Conservation (phyloP, 2,329 filamentous ascomycete genomes). For the Hymenoscyphus repandus region DNA sequence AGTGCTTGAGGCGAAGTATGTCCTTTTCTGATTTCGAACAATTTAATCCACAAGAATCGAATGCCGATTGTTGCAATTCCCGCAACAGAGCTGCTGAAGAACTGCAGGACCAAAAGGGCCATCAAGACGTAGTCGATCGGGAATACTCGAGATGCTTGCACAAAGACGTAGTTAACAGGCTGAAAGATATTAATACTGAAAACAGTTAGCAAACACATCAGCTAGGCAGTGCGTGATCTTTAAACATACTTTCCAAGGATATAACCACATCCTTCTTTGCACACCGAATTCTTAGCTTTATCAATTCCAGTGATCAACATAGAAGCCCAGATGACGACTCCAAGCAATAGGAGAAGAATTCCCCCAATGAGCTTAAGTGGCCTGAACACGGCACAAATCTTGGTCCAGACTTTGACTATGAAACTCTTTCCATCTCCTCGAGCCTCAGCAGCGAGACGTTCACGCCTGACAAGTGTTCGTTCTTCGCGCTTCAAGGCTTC, state of each 20-base stretch:
- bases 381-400: slow-evolving; percentile 73
- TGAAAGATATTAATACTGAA: slow-evolving; percentile 85
- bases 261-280: slow-evolving; percentile 87
- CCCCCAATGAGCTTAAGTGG: slow-evolving; percentile 87
- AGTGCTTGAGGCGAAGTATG: slow-evolving; percentile 89
- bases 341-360: slow-evolving; percentile 67
- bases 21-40: slow-evolving; percentile 87
- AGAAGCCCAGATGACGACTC: slow-evolving; percentile 75
- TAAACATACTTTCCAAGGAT: slow-evolving; percentile 57
- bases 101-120: slow-evolving; percentile 74
- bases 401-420: slow-evolving; percentile 72
- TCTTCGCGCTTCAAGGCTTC: slow-evolving; percentile 86
- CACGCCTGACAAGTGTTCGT: slow-evolving; percentile 81
- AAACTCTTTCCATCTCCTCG: slow-evolving; percentile 71
- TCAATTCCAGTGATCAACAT: slow-evolving; percentile 96
- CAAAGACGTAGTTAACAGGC: slow-evolving; percentile 85
- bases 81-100: slow-evolving; percentile 83
- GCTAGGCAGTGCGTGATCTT: not conserved
- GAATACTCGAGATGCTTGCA: slow-evolving; percentile 76
- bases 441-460: slow-evolving; percentile 79
- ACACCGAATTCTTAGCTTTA: slow-evolving; percentile 92
- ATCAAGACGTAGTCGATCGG: slow-evolving; percentile 91
- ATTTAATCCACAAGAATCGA: slow-evolving; percentile 88
- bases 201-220: not conserved
- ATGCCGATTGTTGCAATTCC: slow-evolving; percentile 86